Conservation (phyloP, 2,329 filamentous ascomycete genomes). For the Cladophialophora immunda region DNA sequence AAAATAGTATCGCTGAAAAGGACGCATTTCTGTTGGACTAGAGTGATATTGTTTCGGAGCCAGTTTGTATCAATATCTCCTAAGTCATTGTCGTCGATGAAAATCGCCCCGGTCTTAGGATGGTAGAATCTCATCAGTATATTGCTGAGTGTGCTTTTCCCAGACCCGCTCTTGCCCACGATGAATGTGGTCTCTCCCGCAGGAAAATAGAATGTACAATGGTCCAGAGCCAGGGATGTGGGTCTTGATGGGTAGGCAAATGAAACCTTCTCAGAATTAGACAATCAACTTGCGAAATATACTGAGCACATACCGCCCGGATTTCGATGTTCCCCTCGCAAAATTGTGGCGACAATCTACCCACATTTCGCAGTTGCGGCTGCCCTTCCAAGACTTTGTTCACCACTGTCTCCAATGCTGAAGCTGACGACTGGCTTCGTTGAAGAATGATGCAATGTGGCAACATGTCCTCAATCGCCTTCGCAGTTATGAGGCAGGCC, state of each 20-base stretch:
- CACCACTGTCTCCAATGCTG: conserved; percentile 64
- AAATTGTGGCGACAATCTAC: conserved; percentile 44
- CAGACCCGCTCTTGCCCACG: conserved; percentile 86
- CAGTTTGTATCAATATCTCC: conserved; percentile 71
- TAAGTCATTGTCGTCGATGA: conserved; percentile 72
- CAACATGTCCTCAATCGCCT: conserved; percentile 76
- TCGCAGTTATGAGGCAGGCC: conserved; percentile 77
- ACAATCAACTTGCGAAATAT: conserved; percentile 21
- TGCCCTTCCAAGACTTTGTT: conserved; percentile 42
- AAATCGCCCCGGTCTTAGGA: conserved; percentile 70
- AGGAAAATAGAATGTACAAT: conserved; percentile 73
- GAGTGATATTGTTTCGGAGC: conserved; percentile 78
- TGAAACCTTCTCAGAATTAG: conserved; percentile 64
- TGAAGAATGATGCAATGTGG: conserved; percentile 80
- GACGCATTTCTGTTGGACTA: conserved; percentile 83
- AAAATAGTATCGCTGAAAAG: conserved; percentile 84
- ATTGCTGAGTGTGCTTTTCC: conserved; percentile 88
- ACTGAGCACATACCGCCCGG: conserved; percentile 64
- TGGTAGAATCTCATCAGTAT: conserved; percentile 81
- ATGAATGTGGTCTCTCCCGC: conserved; percentile 79
- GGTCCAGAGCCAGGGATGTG: conserved; percentile 65
- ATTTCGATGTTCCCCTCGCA: conserved; percentile 76
- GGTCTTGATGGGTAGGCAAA: conserved; percentile 83
- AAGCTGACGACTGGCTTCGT: conserved; percentile 79
- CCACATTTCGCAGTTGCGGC: conserved; percentile 42